These are phyloP conservation scores for Ramularia endophylla DNA, from an alignment of 2,329 filamentous ascomycete species.

Conservation along the genomic window DNA sequence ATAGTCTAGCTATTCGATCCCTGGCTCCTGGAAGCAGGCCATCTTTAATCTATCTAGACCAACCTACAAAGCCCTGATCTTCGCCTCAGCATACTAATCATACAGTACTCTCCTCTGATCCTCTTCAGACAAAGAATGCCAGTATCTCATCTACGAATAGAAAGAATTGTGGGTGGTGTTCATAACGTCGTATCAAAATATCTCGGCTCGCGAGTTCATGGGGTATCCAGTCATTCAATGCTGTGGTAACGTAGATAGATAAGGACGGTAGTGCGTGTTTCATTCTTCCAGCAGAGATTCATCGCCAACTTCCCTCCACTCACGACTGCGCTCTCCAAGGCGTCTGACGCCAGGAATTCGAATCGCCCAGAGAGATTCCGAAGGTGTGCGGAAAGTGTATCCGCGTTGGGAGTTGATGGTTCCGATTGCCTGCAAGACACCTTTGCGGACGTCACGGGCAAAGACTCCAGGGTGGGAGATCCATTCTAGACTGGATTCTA, in stretches of 20 bases:
- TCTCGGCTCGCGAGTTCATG: too few relatives aligned
- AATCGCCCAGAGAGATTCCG: constrained; percentile 83
- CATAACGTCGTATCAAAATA: too few relatives aligned
- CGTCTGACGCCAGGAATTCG: constrained; percentile 75
- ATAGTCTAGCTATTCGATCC: too few relatives aligned
- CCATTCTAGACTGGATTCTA: constrained; percentile 90
- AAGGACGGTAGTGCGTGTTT: background rate
- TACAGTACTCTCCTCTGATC: too few relatives aligned
- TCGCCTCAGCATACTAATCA: too few relatives aligned
- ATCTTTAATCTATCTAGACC: too few relatives aligned
- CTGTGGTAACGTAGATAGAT: background rate
- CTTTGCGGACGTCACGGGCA: constrained; percentile 86
- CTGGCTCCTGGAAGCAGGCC: too few relatives aligned
- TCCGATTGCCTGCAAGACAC: constrained; percentile 91
- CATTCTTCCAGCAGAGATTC: constrained; percentile 13
- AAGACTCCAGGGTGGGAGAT: constrained; percentile 97
- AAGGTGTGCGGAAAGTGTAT: constrained; percentile 85
- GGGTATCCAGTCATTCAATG: too few relatives aligned
- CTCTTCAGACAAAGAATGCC: too few relatives aligned
- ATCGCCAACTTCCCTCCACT: constrained; percentile 74
- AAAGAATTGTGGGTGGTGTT: too few relatives aligned
- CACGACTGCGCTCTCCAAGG: constrained; percentile 75
- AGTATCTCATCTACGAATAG: too few relatives aligned
- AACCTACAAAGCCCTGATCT: too few relatives aligned
- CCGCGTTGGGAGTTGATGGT: constrained; percentile 92